A percentile compares a stretch with the other conserved stretches of the same genome.
phyloP scores from a whole-genome alignment of 1,139 yeast genomes.

The Candida sanyaensis region DNA sequence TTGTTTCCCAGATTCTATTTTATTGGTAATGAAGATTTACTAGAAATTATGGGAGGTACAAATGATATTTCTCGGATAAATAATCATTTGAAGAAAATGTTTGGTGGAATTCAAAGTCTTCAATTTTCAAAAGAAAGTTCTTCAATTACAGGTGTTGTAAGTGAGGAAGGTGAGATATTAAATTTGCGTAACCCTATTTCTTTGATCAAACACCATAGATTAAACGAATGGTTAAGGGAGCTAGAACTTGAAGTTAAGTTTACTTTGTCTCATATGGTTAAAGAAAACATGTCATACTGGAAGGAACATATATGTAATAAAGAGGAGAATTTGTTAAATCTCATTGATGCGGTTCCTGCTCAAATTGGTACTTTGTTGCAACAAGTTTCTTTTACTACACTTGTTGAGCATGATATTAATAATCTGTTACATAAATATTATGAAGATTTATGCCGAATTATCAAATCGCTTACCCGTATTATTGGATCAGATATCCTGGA shows the following conservation, averaged over 20 bases:
- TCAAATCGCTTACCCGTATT: constrained; percentile 17
- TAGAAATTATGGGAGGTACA: constrained; percentile 78
- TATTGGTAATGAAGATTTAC: constrained; percentile 85
- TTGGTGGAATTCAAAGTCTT: constrained; percentile 60
- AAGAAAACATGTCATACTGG: constrained; percentile 12
- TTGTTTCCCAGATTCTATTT: constrained; percentile 83
- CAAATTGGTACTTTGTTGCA: constrained; percentile 61
- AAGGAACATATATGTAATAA: constrained; percentile 14
- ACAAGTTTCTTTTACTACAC: constrained; percentile 60
- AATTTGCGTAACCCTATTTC: constrained; percentile 46
- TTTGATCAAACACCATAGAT: constrained; percentile 39
- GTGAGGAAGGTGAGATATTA: constrained; percentile 67
- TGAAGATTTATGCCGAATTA: constrained; percentile 10
- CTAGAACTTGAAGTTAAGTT: constrained; percentile 57
- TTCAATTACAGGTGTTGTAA: constrained; percentile 48
- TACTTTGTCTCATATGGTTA: constrained; percentile 42
- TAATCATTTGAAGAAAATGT: constrained; percentile 71
- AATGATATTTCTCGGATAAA: constrained; percentile 51
- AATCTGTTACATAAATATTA: constrained; percentile 6
- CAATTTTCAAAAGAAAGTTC: constrained; percentile 37
- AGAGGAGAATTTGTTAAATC: constrained; percentile 5
- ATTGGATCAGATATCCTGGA: constrained; percentile 23
- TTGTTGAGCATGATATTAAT: constrained; percentile 28
- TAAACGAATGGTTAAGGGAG: constrained; percentile 64
- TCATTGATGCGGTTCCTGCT: constrained; percentile 39